A percentile compares a stretch with the other conserved stretches of the same genome.
phyloP scores from a whole-genome alignment of 305 asterid genomes.

The Fraxinus velutina region DNA sequence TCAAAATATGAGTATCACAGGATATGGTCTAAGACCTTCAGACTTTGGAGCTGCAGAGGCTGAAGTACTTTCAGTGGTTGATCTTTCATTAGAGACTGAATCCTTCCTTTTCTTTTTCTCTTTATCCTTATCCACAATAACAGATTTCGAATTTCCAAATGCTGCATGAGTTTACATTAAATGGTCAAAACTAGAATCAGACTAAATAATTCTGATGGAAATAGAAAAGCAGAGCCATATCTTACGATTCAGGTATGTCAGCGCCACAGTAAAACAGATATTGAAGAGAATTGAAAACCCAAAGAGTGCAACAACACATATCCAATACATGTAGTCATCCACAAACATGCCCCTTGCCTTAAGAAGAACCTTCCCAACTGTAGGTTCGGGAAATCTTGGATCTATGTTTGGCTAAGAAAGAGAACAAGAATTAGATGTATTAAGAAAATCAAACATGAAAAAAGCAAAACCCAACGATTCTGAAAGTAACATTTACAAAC shows the following conservation, averaged over 20 bases:
- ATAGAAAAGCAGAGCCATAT: slow-evolving; percentile 7
- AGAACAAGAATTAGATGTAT: slow-evolving; percentile 10
- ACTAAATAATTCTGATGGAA: slow-evolving; percentile 10
- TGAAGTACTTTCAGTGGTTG: slow-evolving; percentile 26
- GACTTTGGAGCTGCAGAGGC: slow-evolving; percentile 36
- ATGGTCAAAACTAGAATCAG: slow-evolving; percentile 27
- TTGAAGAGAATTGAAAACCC: slow-evolving; percentile 79
- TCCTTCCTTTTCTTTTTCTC: slow-evolving; percentile 26
- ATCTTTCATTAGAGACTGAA: slow-evolving; percentile 19
- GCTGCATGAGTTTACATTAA: slow-evolving; percentile 42
- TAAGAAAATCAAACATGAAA: slow-evolving; percentile 6
- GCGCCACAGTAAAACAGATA: slow-evolving; percentile 55
- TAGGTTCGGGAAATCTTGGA: slow-evolving; percentile 46
- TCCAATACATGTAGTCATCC: slow-evolving; percentile 75
- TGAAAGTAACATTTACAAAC: neutral
- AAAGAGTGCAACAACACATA: slow-evolving; percentile 69
- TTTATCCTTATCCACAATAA: slow-evolving; percentile 37
- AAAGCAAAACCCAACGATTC: neutral
- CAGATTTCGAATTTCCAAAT: slow-evolving; percentile 60
- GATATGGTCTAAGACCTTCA: slow-evolving; percentile 36
- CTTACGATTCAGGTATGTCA: slow-evolving; percentile 75
- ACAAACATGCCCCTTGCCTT: slow-evolving; percentile 75
- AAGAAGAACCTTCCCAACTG: slow-evolving; percentile 86
- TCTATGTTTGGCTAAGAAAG: slow-evolving; percentile 57
- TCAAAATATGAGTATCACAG: neutral